Percentiles rank a stretch among this genome's conserved stretches.
These are phyloP conservation scores for Epichloe elymi DNA, from an alignment of 2,329 filamentous ascomycete species.

Conservation along the genomic window DNA sequence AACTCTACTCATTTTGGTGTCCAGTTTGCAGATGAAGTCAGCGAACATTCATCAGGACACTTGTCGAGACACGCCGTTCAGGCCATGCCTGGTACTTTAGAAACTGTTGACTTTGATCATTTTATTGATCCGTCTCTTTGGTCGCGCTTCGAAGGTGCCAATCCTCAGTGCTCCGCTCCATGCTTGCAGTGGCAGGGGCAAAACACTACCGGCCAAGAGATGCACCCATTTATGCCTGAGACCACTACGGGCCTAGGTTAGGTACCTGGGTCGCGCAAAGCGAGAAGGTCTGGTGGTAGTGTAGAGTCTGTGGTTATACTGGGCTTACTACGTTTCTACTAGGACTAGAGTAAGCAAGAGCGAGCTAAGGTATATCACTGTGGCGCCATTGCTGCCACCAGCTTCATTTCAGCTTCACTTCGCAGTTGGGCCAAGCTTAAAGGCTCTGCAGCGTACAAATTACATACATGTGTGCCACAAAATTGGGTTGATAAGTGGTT, in stretches of 20 bases:
- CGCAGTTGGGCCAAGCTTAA: no score
- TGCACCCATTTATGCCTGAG: neutral
- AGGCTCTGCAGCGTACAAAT: no score
- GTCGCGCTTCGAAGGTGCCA: neutral
- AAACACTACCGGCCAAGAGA: neutral
- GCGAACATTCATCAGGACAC: neutral
- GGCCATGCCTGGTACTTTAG: neutral
- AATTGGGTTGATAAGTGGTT: no score
- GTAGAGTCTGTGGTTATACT: no score
- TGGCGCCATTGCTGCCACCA: no score
- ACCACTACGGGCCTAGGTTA: neutral
- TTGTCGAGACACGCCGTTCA: neutral
- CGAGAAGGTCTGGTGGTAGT: no score
- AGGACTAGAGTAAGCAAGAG: no score
- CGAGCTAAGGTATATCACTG: no score
- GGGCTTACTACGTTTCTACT: no score
- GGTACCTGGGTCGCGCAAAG: no score
- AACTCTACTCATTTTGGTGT: neutral
- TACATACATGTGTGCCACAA: no score
- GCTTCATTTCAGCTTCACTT: no score
- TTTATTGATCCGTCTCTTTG: conserved; percentile 6
- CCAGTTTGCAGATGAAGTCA: neutral
- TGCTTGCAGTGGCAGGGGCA: conserved; percentile 2
- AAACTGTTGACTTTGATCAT: neutral
- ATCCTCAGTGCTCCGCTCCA: neutral